Evolutionary conservation across 1,139 yeast genomes (phyloP), one percentile per base, ranked within the genome.

Genomic region (Protomyces arabidopsidicola): DNA sequence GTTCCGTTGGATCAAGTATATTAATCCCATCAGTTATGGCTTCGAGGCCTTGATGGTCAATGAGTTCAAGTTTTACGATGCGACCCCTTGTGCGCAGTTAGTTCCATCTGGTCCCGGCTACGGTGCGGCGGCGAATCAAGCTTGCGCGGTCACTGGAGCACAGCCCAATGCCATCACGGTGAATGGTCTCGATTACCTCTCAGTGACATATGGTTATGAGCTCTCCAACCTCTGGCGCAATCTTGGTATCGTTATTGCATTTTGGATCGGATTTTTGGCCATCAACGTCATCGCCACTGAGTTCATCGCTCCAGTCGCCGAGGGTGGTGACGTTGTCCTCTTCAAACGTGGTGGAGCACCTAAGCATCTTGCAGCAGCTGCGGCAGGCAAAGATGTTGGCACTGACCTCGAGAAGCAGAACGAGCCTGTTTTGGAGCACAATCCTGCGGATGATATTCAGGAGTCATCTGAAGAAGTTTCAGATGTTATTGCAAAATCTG

Each of bases 241-340:
- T 72, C 82, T 84, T 69, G 96, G 96, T 72, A 85, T 90, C 69
- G 75, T 81, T 51, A 65, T 85, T 66, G 88, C 79, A 0, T 87
- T 81, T 71, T 75, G 77, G 38, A 59, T 84, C 34, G 80, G 85
- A 73, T 85, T 87, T 75, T 75, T 86, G 63, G 70, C 70, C 54
- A 77, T 83, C 16, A 86, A 87, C 71, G 74, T 89, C 70, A 54
- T 78, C 8, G 79, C 84, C 67, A 79, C 82, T 66, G 87, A 84
- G 82, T 85, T 66, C 91, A 87, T 76, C 67, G 86, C 86, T 71
- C 86, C 85, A 71, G 89, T 90, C 73, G 84, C 88, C 24, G 82
- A 84, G 76, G 90, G 88, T 73, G 96, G 96, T 77, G 96, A 89
- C 76, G 81, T 88, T 63, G 78, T 87, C 65, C 81, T 88, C 54